Evolutionary conservation across 352 stramenopile genomes (phyloP).

Genomic region (Peronospora farinosa): DNA sequence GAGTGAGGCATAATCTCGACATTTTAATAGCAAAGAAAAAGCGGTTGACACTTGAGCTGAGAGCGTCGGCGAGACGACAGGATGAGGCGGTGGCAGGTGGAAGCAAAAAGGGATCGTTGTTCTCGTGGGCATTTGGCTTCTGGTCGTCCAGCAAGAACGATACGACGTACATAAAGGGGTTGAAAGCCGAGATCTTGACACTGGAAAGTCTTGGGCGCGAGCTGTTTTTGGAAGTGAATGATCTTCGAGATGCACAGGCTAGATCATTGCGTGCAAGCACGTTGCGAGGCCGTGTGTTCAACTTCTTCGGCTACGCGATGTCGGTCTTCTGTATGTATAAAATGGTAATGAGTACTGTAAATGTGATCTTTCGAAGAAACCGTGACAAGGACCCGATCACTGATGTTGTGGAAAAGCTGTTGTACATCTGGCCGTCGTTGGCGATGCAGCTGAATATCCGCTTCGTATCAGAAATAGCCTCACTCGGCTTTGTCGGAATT

Average conservation of each 20-base stretch:
- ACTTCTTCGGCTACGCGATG: slow-evolving; percentile 72
- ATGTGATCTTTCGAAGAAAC: slow-evolving; percentile 71
- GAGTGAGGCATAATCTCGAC: slow-evolving; percentile 73
- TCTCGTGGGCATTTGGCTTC: slow-evolving; percentile 29
- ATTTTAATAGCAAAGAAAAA: slow-evolving; percentile 85
- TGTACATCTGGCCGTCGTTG: slow-evolving; percentile 77
- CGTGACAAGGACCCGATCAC: slow-evolving; percentile 84
- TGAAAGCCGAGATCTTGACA: slow-evolving; percentile 68
- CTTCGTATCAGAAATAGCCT: slow-evolving; percentile 74
- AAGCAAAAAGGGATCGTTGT: slow-evolving; percentile 22
- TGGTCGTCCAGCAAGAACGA: slow-evolving; percentile 27
- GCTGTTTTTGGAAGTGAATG: slow-evolving; percentile 80
- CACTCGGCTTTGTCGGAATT: slow-evolving; percentile 68
- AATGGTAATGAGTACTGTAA: slow-evolving; percentile 82
- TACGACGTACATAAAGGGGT: slow-evolving; percentile 51
- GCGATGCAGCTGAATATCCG: slow-evolving; percentile 73
- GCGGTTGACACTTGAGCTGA: slow-evolving; percentile 44
- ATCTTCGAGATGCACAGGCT: slow-evolving; percentile 62
- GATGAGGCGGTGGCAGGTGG: slow-evolving; percentile 13
- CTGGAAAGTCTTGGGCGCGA: slow-evolving; percentile 71
- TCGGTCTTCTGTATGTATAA: slow-evolving; percentile 83
- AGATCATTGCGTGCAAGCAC: slow-evolving; percentile 49
- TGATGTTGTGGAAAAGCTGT: slow-evolving; percentile 66
- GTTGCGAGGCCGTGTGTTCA: slow-evolving; percentile 70
- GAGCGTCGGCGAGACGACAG: slow-evolving; percentile 30